Evolutionary conservation across 1,284 basidiomycete species (phyloP), one percentile per base, ranked within the genome.

Genomic region (Cystobasidiaceae sp.): DNA sequence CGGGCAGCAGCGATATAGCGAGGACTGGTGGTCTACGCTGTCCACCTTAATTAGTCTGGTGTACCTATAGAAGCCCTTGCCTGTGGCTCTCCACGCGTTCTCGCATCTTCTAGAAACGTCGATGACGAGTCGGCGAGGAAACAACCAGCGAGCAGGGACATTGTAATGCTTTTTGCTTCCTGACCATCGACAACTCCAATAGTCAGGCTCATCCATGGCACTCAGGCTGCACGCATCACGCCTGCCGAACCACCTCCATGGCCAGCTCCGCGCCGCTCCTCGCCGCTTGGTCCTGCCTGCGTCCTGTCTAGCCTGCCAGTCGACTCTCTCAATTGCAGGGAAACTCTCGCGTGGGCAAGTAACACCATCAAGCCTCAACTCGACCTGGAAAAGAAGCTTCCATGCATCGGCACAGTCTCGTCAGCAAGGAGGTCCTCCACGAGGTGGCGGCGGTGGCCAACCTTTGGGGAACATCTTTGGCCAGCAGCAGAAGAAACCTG

Each of bases 401-500:
- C 56, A 59, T 59, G 45, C 6, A 8, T 59, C 54, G 13, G 23
- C 39, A 28, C 13, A 13, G 21, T 25, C 50, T 11, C 25, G 23
- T 39, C 45, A 50, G 43, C n/a, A n/a, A n/a, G n/a, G n/a, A n/a
- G n/a, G n/a, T n/a, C n/a, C n/a, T n/a, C n/a, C n/a, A n/a, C n/a
- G 58, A 19, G 64, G 61, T 11, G 67, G 70, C 19, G 67, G 70
- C 4, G 69, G 71, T 19, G 72, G 72, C 0, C 70, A 69, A 50
- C 71, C 72, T 5, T 50, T 74, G 32, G 74, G 73, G 52, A 75
- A 74, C 66, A 75, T 75, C 46, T 75, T 75, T 48, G 67, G 69
- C 15, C 57, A 69, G 60, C 25, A 68, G 63, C 41, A 69, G 56
- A 55, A 67, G 68, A 67, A 69, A 67, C 49, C 71, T 56, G 67